Evolutionary conservation across 2,329 filamentous ascomycete genomes (phyloP).

Genomic region (Cladosporium velox): DNA sequence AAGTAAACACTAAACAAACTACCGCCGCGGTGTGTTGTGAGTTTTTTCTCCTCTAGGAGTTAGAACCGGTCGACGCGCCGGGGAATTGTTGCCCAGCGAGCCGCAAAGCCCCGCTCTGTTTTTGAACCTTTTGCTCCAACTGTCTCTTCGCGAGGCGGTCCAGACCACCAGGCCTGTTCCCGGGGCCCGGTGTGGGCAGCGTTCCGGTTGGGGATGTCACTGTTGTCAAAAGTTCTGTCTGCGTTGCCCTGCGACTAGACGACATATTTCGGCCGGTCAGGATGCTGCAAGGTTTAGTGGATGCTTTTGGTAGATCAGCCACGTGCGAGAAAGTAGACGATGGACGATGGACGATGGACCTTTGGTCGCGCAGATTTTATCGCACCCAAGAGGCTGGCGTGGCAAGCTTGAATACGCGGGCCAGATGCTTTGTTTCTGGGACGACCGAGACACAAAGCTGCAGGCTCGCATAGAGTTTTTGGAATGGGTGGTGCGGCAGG

Average conservation of each 20-base stretch:
- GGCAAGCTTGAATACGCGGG: constrained; percentile 8
- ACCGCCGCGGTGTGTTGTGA: background rate
- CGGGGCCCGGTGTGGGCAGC: background rate
- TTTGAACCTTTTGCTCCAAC: constrained; percentile 11
- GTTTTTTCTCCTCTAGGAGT: constrained; percentile 6
- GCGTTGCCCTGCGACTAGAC: background rate
- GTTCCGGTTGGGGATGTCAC: constrained; percentile 11
- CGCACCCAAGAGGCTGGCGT: background rate
- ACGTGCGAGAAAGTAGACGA: constrained; percentile 15
- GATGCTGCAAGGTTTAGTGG: background rate
- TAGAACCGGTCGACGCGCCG: background rate
- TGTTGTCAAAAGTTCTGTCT: constrained; percentile 8
- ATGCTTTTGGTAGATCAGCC: constrained; percentile 9
- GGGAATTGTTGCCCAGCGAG: constrained; percentile 6
- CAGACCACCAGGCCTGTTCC: background rate
- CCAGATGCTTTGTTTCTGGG: constrained; percentile 4
- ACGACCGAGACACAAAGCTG: constrained; percentile 2
- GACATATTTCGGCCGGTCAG: constrained; percentile 2
- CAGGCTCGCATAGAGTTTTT: constrained; percentile 1
- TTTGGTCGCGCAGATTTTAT: background rate
- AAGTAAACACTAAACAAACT: background rate
- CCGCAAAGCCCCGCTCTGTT: constrained; percentile 17
- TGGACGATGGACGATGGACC: background rate
- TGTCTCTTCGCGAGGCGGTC: constrained; percentile 1
- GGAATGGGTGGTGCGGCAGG: constrained; percentile 2